Conservation (phyloP, 2,329 filamentous ascomycete species). For the Aureobasidium leucospermi region DNA sequence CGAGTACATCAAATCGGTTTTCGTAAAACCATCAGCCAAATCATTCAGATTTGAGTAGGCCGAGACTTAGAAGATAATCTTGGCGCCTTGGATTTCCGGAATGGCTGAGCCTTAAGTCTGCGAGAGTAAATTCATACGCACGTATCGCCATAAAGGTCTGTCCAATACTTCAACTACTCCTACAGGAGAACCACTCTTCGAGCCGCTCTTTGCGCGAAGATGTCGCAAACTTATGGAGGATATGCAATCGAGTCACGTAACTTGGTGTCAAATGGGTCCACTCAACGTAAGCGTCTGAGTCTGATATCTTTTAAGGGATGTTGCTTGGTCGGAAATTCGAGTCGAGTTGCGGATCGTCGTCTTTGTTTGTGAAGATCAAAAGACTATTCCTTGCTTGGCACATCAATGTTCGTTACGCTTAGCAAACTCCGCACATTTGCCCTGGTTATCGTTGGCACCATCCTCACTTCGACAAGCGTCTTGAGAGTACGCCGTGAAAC, state of each 20-base stretch:
- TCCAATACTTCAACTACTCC: not conserved
- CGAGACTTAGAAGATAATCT: not conserved
- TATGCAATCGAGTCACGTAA: not conserved
- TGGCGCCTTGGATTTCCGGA: not conserved
- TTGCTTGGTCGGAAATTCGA: not conserved
- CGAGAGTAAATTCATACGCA: not conserved
- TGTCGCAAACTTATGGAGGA: not conserved
- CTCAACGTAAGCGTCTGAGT: not conserved
- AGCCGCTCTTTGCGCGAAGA: not conserved
- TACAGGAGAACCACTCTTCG: not conserved
- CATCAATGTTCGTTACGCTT: not conserved
- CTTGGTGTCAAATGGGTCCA: not conserved
- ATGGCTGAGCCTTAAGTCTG: not conserved
- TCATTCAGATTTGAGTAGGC: not conserved
- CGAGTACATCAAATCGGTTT: not conserved
- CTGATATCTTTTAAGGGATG: not conserved
- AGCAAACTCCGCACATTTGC: not conserved
- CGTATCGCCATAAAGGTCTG: conserved; percentile 1
- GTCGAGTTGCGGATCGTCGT: conserved; percentile 9
- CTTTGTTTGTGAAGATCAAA: not conserved
- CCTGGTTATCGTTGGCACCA: conserved; percentile 1
- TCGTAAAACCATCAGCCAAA: not conserved
- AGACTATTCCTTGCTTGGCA: conserved; percentile 4
- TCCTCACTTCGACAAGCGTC: conserved; percentile 2
- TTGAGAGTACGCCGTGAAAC: not conserved